Base-by-base conservation (phyloP, 495 filamentous ascomycete species). In the Aspergillus ellipticus region DNA sequence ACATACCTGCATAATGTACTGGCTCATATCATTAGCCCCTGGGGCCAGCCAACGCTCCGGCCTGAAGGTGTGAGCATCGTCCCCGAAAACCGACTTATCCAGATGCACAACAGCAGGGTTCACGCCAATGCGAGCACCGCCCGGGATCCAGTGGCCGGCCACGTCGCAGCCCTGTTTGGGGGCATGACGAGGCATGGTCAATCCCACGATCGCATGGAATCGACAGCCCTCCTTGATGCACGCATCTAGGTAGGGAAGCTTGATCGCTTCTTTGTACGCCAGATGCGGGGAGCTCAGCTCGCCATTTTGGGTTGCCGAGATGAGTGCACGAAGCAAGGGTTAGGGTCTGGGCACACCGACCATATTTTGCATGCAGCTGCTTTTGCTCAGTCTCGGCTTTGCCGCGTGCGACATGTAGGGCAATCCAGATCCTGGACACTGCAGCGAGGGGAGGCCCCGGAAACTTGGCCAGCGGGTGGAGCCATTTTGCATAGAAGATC, bases 21-120 rank as follows among this genome's bases (percentile, higher is more conserved):
- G 57, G 17, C 33, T 53, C 54, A 62, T 58, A 13, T 58, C 24
- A 43, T 59, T 42, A 6, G 57, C 54, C 22, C 74, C 66, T 24
- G 74, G 67, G 54, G 78, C 73, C 3, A 83, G 62, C 80, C 81
- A 84, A 13, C 80, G 60, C 56, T 81, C 81, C 0, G 82, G 82
- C 1, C 76, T 65, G 51, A 78, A 85, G 6, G 53, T 20, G 35
- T 73, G 69, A 2, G 74, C 74, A 58, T 85, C 82, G 4, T 66
- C 59, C 8, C 82, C 82, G 57, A 77, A 85, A 0, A 81, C 55
- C 9, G 55, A 53, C 20, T 61, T 66, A 35, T 75, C 54, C 15
- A 71, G 63, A 22, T 71, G 67, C 10, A 72, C 21, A 16, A 70
- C 64, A 37, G 60, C 62, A 11, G 64, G 46, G 45, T 66, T 73